Evolutionary conservation across 805 yeast species (phyloP), one percentile per base, ranked within the genome.

Genomic region (Yarrowia sp.): DNA sequence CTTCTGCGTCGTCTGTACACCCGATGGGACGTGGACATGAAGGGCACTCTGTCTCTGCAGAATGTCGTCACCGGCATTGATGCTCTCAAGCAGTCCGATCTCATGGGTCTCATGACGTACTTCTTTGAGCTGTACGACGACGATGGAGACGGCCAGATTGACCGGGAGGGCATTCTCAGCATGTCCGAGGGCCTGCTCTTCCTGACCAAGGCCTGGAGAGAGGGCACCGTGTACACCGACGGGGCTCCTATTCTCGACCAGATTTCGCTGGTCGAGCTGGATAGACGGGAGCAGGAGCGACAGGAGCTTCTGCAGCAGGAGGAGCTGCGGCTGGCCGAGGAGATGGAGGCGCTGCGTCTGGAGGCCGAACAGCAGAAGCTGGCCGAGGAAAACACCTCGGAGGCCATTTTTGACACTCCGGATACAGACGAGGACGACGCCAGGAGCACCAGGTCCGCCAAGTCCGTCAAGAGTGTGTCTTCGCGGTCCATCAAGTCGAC

Each of bases 181-280:
- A 82, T 92, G 65, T 91, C 97, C 0, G 99, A 95, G 72, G 98
- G 93, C 52, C 76, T 93, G 41, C 77, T 93, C 12, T 88, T 84
- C 70, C 80, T 95, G 36, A 92, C 97, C 0, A 81, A 87, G 43
- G 96, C 97, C 1, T 89, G 95, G 87, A 86, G 91, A 70, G 91
- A 90, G 67, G 92, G 66, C 1, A 67, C 63, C 16, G 51, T 58
- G 21, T 41, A 40, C 40, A 58, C 63, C 8, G 51, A 58, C 22
- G 40, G 33, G 4, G 32, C 36, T 19, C 49, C 68, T 87, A 44
- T 44, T 35, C 46, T 61, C 22, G 64, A 61, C 33, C 54, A 35
- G 26, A 46, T 61, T 6, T 61, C 64, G 24, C 26, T 61, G 36
- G 43, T 26, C 12, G 56, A 44, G 26, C 56, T 61, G 26, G 64